Base-by-base conservation (phyloP, 2,329 filamentous ascomycete species). In the Madurella mycetomatis region DNA sequence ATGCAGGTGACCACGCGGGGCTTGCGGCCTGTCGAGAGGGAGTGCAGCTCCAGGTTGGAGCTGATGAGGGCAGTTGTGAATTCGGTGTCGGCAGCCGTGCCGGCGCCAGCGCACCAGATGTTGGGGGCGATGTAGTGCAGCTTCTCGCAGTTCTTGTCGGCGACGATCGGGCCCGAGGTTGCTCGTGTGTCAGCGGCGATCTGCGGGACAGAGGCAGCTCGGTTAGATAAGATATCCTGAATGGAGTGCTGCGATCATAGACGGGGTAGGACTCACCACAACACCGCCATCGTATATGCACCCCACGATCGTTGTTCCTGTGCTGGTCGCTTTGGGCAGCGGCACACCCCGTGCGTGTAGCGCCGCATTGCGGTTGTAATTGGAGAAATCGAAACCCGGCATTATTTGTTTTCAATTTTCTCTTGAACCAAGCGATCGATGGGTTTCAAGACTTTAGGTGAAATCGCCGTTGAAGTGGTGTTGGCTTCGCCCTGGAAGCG, bases 61-160 rank as follows among this genome's bases (percentile, higher is more conserved):
- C 92, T 96, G 79, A 97, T 96, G 74, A 99, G 86, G 70, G 92
- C 88, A 56, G 94, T 99, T 65, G 94, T 99, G 81, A 99, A 99
- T 78, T 99, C 94, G 63, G 92, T 97, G 74, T 99, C 94, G 67
- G 94, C 94, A 59, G 94, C 94, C 49, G 94, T 99, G 73, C 95
- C 94, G 64, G 94, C 95, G 65, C 94, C 94, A 9, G 94, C 94
- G 76, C 94, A 99, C 94, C 94, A 99, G 75, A 99, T 99, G 74
- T 96, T 91, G 56, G 94, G 92, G 42, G 94, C 82, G 73, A 99
- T 99, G 81, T 95, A 99, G 79, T 99, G 94, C 62, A 99, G 86
- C 80, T 99, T 99, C 78, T 99, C 92, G 80, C 94, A 97, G 83
- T 99, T 99, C 90, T 99, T 99, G 84, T 99, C 94, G 74, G 95